phyloP scores from a whole-genome alignment of 2,329 filamentous ascomycete genomes.

The Aspergillus fructus region DNA sequence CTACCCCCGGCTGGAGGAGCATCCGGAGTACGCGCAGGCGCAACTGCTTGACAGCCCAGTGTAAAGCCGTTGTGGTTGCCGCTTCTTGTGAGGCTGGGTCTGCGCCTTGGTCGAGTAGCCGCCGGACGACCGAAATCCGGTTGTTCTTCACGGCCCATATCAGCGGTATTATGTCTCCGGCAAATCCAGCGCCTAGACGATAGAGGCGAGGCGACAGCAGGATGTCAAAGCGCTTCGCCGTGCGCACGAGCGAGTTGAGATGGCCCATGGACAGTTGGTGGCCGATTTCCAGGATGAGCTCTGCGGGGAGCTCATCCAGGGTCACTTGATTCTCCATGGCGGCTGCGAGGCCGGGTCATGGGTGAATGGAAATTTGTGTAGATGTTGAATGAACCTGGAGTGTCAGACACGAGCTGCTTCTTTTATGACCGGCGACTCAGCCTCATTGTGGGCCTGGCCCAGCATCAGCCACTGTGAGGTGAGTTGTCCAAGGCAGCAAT shows the following conservation, averaged over 20 bases:
- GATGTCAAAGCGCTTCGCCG: not conserved
- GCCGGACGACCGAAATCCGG: not conserved
- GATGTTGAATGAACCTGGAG: no score
- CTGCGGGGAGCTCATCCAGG: not conserved
- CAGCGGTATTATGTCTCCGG: not conserved
- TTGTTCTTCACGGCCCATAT: not conserved
- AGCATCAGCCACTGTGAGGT: no score
- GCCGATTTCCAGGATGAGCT: constrained; percentile 6
- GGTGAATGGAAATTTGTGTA: no score
- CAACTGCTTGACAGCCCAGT: not conserved
- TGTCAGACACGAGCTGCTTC: no score
- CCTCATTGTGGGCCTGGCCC: no score
- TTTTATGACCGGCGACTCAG: no score
- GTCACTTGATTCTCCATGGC: not conserved
- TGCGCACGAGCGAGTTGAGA: constrained; percentile 4
- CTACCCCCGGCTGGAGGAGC: not conserved
- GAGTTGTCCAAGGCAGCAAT: no score
- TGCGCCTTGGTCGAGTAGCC: not conserved
- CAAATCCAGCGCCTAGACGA: not conserved
- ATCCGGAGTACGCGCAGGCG: not conserved
- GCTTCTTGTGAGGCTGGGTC: not conserved
- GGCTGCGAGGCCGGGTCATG: no score
- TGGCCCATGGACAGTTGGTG: not conserved
- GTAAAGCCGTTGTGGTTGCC: not conserved
- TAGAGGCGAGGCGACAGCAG: not conserved